phyloP scores from a whole-genome alignment of 2,329 filamentous ascomycete genomes.

The Verticillium longisporum region DNA sequence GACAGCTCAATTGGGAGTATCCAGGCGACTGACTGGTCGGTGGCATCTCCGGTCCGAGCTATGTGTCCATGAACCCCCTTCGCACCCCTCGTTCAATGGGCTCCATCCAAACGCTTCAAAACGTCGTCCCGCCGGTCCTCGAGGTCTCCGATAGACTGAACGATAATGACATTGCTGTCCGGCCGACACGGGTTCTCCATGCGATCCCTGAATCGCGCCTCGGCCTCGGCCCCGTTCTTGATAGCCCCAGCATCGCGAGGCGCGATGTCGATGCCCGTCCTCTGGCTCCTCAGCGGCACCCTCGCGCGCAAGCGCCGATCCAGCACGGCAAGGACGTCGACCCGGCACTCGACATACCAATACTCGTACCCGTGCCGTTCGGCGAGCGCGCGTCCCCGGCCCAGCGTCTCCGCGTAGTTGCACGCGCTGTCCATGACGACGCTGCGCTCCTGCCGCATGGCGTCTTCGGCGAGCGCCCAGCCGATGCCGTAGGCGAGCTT shows the following conservation, averaged over 20 bases:
- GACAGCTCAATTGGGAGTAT: too few species aligned
- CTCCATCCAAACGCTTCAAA: constrained; percentile 13
- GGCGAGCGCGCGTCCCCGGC: constrained; percentile 20
- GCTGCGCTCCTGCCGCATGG: constrained; percentile 23
- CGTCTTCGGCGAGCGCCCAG: constrained; percentile 25
- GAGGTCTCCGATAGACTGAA: constrained; percentile 15
- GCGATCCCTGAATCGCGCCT: constrained; percentile 19
- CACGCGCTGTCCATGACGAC: constrained; percentile 31
- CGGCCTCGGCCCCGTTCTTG: constrained; percentile 7
- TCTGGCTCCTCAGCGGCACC: constrained; percentile 20
- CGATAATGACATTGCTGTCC: constrained; percentile 12
- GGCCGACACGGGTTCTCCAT: constrained; percentile 22
- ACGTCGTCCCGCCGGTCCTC: constrained; percentile 14
- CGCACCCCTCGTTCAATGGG: too few species aligned
- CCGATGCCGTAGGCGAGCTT: constrained; percentile 24
- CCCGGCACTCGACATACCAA: constrained; percentile 25
- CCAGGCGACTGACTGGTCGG: too few species aligned
- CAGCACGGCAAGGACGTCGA: constrained; percentile 20
- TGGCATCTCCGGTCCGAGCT: too few species aligned
- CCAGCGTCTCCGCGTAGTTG: constrained; percentile 23
- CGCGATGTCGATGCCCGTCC: constrained; percentile 16
- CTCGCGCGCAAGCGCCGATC: constrained; percentile 19
- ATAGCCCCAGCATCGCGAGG: constrained; percentile 12
- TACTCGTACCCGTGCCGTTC: constrained; percentile 10
- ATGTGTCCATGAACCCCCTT: too few species aligned